Evolutionary conservation across 1,139 yeast species (phyloP).

Genomic region (Yamadazyma siamensis): DNA sequence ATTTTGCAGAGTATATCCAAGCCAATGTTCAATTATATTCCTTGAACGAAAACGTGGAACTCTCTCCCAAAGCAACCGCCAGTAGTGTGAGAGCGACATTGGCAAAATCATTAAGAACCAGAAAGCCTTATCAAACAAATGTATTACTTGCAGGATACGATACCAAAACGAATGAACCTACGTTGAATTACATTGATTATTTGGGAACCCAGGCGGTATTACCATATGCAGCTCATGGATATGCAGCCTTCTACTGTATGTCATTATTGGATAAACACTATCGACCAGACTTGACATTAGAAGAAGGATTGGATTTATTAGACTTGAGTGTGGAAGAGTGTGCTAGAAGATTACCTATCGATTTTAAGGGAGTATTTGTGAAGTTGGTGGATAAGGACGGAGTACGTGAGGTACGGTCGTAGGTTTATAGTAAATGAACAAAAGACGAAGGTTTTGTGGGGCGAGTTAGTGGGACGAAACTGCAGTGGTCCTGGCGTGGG

Average conservation of each 20-base stretch:
- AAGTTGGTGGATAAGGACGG: conserved; percentile 79
- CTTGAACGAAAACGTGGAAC: conserved; percentile 80
- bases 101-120: conserved; percentile 81
- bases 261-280: conserved; percentile 91
- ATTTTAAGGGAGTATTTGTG: conserved; percentile 84
- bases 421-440: too few relatives aligned
- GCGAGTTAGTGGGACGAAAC: too few relatives aligned
- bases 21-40: conserved; percentile 88
- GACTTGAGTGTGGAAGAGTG: conserved; percentile 75
- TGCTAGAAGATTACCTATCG: conserved; percentile 87
- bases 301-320: conserved; percentile 77
- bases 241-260: conserved; percentile 90
- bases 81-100: conserved; percentile 84
- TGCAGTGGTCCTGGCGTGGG: too few relatives aligned
- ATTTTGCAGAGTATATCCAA: conserved; percentile 89
- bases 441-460: too few relatives aligned
- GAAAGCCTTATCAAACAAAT: conserved; percentile 93
- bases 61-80: conserved; percentile 82
- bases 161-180: conserved; percentile 56
- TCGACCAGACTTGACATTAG: conserved; percentile 68
- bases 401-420: too few relatives aligned
- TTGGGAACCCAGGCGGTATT: conserved; percentile 87
- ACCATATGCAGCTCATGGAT: conserved; percentile 83
- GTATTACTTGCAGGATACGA: conserved; percentile 86
- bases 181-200: conserved; percentile 88